Conservation (phyloP, 164 flowering plant genomes). For the Pachysandra terminalis region DNA sequence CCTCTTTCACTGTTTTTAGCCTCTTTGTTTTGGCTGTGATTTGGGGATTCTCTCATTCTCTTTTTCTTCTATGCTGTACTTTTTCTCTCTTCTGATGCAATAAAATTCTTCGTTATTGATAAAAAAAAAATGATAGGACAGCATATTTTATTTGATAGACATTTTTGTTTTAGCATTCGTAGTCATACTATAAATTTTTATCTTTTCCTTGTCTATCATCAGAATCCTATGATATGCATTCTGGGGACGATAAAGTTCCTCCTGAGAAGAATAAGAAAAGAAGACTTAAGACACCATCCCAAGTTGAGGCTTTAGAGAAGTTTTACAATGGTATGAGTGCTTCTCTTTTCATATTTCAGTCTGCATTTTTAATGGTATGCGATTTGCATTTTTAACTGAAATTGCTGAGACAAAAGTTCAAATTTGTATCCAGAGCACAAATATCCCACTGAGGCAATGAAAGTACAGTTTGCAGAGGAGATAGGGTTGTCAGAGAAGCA, state of each 20-base stretch:
- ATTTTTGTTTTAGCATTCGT: not conserved
- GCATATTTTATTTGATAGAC: not conserved
- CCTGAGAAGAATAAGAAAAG: conserved; percentile 61
- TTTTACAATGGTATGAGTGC: conserved; percentile 62
- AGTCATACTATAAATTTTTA: not conserved
- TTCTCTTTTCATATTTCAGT: conserved; percentile 7
- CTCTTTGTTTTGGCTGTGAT: too few species aligned
- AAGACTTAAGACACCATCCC: conserved; percentile 70
- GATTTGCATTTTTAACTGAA: conserved; percentile 1
- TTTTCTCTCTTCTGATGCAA: too few species aligned
- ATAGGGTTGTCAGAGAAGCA: conserved; percentile 86
- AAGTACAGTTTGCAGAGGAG: conserved; percentile 52
- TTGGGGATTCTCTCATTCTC: too few species aligned
- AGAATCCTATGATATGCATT: conserved; percentile 46
- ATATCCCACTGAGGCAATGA: conserved; percentile 74
- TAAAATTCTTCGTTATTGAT: too few species aligned
- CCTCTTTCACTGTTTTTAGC: too few species aligned
- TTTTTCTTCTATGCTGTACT: too few species aligned
- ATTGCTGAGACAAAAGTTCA: not conserved
- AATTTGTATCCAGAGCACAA: conserved; percentile 67
- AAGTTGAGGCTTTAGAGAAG: conserved; percentile 67
- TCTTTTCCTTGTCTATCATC: conserved; percentile 7
- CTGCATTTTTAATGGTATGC: not conserved
- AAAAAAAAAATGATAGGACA: too few species aligned
- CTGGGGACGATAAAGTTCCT: conserved; percentile 49